Evolutionary conservation across 192 early-diverging fungal genomes (phyloP).

Genomic region (Fimicolochytrium jonesii): DNA sequence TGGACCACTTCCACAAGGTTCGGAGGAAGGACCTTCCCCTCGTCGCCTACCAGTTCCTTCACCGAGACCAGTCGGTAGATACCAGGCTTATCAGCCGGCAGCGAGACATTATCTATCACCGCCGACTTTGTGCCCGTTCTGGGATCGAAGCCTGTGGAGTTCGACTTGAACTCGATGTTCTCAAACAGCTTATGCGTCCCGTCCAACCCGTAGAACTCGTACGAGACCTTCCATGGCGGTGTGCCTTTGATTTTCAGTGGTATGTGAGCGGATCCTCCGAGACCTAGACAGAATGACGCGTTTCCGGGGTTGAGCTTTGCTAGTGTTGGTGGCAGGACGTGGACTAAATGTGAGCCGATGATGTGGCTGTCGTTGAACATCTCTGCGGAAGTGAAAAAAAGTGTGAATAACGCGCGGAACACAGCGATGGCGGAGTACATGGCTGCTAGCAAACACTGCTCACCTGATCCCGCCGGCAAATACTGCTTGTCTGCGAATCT

Average conservation of each 20-base stretch:
- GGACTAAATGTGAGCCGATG: constrained; percentile 41
- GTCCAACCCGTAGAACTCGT: constrained; percentile 21
- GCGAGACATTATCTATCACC: constrained; percentile 2
- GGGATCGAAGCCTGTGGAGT: neutral
- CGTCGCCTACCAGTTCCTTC: neutral
- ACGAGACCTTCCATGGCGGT: constrained; percentile 36
- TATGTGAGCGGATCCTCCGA: constrained; percentile 11
- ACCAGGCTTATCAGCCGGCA: constrained; percentile 14
- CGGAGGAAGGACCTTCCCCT: constrained; percentile 11
- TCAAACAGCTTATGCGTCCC: constrained; percentile 15
- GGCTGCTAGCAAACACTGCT: too few relatives aligned
- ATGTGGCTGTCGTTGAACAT: constrained; percentile 33
- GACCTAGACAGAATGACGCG: constrained; percentile 27
- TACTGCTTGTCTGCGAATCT: too few relatives aligned
- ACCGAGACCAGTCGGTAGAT: constrained; percentile 24
- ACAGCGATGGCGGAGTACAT: too few relatives aligned
- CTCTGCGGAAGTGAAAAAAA: neutral
- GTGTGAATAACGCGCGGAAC: too few relatives aligned
- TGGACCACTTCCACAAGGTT: constrained; percentile 1
- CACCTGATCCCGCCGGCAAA: too few relatives aligned
- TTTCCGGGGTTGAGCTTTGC: constrained; percentile 35
- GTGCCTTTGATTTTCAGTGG: constrained; percentile 42
- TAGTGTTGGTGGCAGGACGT: constrained; percentile 43
- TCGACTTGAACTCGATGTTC: constrained; percentile 14
- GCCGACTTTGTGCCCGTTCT: neutral